A percentile compares a stretch with the other conserved stretches of the same genome.
phyloP scores from a whole-genome alignment of 805 yeast genomes.

The Millerago galiae region DNA sequence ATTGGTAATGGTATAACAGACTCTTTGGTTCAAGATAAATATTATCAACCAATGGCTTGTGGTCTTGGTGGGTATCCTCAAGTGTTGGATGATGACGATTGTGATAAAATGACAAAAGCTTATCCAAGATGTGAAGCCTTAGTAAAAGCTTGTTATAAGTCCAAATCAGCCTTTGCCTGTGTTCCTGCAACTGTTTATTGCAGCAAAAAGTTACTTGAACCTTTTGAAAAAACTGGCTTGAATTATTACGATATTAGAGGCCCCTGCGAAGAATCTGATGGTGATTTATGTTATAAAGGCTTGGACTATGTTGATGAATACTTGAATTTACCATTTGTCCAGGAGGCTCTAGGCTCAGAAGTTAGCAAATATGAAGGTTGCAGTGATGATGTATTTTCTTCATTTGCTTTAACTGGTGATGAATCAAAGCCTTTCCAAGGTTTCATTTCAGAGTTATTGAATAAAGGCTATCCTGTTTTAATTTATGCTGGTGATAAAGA shows the following conservation, averaged over 20 bases:
- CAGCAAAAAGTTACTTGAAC: slow-evolving; percentile 57
- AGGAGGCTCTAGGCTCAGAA: slow-evolving; percentile 77
- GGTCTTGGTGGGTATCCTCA: slow-evolving; percentile 80
- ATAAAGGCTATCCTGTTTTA: slow-evolving; percentile 68
- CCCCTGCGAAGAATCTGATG: slow-evolving; percentile 60
- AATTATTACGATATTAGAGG: slow-evolving; percentile 84
- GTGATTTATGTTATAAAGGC: slow-evolving; percentile 69
- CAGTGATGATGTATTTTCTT: slow-evolving; percentile 56
- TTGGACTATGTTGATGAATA: slow-evolving; percentile 64
- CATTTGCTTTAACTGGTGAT: slow-evolving; percentile 76
- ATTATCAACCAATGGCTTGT: slow-evolving; percentile 92
- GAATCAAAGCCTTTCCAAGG: slow-evolving; percentile 80
- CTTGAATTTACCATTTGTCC: slow-evolving; percentile 67
- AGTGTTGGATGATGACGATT: slow-evolving; percentile 62
- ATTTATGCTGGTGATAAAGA: slow-evolving; percentile 95
- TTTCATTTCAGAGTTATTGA: slow-evolving; percentile 61
- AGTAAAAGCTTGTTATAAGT: slow-evolving; percentile 58
- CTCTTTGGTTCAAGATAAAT: slow-evolving; percentile 68
- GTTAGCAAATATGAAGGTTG: slow-evolving; percentile 67
- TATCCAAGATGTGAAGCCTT: slow-evolving; percentile 60
- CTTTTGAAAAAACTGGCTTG: slow-evolving; percentile 70
- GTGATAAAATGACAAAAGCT: slow-evolving; percentile 56
- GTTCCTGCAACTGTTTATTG: slow-evolving; percentile 83
- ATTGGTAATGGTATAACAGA: slow-evolving; percentile 95
- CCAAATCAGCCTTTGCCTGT: slow-evolving; percentile 64